Evolutionary conservation across 768 basidiomycete genomes (phyloP), one percentile per base, ranked within the genome.

Genomic region (Panaeolus papilionaceus): DNA sequence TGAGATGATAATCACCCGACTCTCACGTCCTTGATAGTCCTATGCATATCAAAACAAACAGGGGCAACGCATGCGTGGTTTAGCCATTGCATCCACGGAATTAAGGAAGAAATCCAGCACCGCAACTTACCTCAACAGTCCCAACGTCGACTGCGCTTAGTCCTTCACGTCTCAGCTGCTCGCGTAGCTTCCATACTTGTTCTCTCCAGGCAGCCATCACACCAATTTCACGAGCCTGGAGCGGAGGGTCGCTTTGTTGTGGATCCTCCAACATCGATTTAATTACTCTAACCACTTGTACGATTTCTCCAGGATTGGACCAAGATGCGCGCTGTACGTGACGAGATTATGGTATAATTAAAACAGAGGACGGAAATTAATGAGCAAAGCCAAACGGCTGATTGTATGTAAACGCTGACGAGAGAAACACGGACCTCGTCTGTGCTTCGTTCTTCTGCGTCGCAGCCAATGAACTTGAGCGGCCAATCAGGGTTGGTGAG

Each of bases 11-110:
- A 85, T 77, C 9, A 85, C 81, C 38, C 85, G 76, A 69, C 79
- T 82, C 73, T 86, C 85, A 66, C 85, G 79, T 45, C 85, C 84
- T 79, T 85, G 85, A 67, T 82, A 85, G 70, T 85, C 84, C 81
- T 81, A 65, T 16, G 33, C 33, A 33, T 33, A 33, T 33, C 33
- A 33, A 33, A 33, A 58, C 1, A 66, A 68, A n/a, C 20, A 49
- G 20, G 47, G 47, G 47, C 23, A 23, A 20, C 20, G 16, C 20
- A 23, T 3, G 20, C 23, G 47, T 49, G 47, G 47, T 8, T 33
- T 33, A 28, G 7, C 26, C 10, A 28, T 2, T 18, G 11, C 11
- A 33, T 18, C 26, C 54, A 58, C 54, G 54, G 54, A 58, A 42
- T 26, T 61, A 14, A 58, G 62, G 12, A 38, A 40, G 6, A 45